These are phyloP conservation scores for Cicer judaicum DNA, from an alignment of 306 rosid genomes.

Conservation along the genomic window DNA sequence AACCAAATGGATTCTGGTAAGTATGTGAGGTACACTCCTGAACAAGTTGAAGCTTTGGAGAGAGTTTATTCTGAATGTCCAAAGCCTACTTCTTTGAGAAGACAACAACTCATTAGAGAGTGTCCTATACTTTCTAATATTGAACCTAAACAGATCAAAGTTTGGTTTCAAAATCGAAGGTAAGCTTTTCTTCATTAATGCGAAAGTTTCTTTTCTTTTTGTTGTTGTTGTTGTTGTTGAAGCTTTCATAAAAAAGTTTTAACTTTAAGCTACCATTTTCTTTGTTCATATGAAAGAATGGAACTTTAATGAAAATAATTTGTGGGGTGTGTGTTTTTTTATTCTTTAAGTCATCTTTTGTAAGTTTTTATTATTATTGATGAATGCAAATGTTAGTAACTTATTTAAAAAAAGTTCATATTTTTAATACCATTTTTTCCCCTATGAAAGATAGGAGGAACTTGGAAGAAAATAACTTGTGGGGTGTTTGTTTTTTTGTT, in stretches of 20 bases:
- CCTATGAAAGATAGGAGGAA: neutral
- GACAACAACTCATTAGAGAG: constrained; percentile 95
- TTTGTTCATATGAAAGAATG: neutral
- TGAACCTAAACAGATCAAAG: constrained; percentile 98
- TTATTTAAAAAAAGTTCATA: too few species aligned
- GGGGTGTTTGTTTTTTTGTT: neutral
- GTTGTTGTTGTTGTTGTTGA: neutral
- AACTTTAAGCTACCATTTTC: neutral
- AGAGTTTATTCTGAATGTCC: constrained; percentile 96
- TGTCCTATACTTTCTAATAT: constrained; percentile 89
- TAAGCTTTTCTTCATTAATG: constrained; percentile 20
- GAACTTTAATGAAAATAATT: neutral
- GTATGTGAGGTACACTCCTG: constrained; percentile 95
- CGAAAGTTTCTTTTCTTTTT: neutral
- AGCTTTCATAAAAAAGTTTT: neutral
- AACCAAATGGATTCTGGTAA: constrained; percentile 84
- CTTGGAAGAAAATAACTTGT: neutral
- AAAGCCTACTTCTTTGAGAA: constrained; percentile 87
- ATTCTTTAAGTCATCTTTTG: too few species aligned
- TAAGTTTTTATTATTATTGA: too few species aligned
- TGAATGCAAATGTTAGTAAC: too few species aligned
- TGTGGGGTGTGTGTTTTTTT: neutral
- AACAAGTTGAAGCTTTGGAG: constrained; percentile 95
- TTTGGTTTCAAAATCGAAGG: constrained; percentile 99
- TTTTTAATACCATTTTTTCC: too few species aligned